Evolutionary conservation across 2,329 filamentous ascomycete genomes (phyloP).

Genomic region (Emergomyces orientalis): DNA sequence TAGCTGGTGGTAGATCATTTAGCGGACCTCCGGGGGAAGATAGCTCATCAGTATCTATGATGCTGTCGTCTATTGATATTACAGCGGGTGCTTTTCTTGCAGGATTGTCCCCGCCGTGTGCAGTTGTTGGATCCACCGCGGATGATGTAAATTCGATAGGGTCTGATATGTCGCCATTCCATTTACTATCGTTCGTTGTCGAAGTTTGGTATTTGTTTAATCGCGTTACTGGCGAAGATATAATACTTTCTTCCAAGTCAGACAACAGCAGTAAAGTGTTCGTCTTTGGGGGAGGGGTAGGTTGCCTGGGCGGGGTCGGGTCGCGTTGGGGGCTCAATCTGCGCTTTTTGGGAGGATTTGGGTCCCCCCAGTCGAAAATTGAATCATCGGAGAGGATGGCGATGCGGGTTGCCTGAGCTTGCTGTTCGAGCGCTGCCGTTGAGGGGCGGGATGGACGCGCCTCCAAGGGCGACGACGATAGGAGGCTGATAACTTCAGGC

Average conservation of each 20-base stretch:
- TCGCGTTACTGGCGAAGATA: constrained; percentile 4
- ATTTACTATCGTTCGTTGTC: constrained; percentile 10
- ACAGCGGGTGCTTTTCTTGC: constrained; percentile 20
- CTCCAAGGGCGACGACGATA: constrained; percentile 22
- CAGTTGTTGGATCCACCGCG: constrained; percentile 21
- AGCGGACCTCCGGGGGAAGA: constrained; percentile 19
- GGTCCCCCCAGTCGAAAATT: constrained; percentile 10
- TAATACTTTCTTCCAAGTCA: not conserved
- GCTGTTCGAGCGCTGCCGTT: not conserved
- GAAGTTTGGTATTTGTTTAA: not conserved
- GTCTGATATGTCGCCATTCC: constrained; percentile 27
- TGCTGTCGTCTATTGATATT: constrained; percentile 30
- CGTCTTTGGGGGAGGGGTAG: constrained; percentile 5
- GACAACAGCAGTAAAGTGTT: constrained; percentile 1
- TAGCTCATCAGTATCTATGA: constrained; percentile 17
- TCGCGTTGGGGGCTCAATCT: constrained; percentile 22
- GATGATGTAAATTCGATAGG: constrained; percentile 38
- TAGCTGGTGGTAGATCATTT: constrained; percentile 15
- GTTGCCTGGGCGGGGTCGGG: constrained; percentile 11
- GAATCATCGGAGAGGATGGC: constrained; percentile 10
- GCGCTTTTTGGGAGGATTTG: constrained; percentile 21
- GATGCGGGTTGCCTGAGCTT: not conserved
- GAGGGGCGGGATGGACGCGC: not conserved
- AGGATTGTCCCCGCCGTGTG: not conserved
- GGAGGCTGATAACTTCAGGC: constrained; percentile 33